Conservation (phyloP, 129 eudicot genomes). For the sunflower (Helianthus annuus) region DNA sequence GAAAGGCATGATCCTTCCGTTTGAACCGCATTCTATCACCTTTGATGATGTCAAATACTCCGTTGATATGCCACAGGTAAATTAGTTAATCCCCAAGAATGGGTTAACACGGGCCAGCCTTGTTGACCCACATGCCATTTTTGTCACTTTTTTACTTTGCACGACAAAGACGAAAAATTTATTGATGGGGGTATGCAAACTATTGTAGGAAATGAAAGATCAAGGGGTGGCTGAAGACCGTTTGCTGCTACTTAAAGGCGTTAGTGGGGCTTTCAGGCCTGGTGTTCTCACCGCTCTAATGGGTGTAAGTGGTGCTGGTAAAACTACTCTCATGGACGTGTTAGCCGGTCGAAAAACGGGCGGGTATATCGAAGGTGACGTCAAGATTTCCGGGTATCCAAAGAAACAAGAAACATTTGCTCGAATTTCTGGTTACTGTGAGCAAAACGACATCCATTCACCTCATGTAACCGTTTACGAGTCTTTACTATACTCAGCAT, state of each 20-base stretch:
- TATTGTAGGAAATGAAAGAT: conserved; percentile 81
- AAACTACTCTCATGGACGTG: conserved; percentile 88
- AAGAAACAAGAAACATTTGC: conserved; percentile 95
- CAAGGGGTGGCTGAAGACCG: conserved; percentile 56
- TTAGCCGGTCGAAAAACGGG: conserved; percentile 89
- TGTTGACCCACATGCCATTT: not conserved
- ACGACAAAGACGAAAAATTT: not conserved
- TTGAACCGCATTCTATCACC: conserved; percentile 71
- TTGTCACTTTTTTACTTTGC: not conserved
- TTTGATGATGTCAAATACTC: conserved; percentile 71
- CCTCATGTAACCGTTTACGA: conserved; percentile 80
- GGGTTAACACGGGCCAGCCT: not conserved
- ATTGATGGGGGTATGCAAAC: conserved; percentile 1
- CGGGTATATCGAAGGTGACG: conserved; percentile 70
- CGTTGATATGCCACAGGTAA: conserved; percentile 87
- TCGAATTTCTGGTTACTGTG: conserved; percentile 88
- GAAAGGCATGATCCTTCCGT: conserved; percentile 87
- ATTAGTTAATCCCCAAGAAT: not conserved
- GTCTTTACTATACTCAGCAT: conserved; percentile 78
- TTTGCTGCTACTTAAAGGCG: conserved; percentile 71
- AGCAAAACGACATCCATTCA: conserved; percentile 91
- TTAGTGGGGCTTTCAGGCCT: conserved; percentile 85
- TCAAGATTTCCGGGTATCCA: conserved; percentile 76
- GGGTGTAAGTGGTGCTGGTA: conserved; percentile 98
- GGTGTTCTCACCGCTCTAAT: conserved; percentile 88